Conservation (phyloP, 805 yeast genomes). For the Yarrowia deformans region DNA sequence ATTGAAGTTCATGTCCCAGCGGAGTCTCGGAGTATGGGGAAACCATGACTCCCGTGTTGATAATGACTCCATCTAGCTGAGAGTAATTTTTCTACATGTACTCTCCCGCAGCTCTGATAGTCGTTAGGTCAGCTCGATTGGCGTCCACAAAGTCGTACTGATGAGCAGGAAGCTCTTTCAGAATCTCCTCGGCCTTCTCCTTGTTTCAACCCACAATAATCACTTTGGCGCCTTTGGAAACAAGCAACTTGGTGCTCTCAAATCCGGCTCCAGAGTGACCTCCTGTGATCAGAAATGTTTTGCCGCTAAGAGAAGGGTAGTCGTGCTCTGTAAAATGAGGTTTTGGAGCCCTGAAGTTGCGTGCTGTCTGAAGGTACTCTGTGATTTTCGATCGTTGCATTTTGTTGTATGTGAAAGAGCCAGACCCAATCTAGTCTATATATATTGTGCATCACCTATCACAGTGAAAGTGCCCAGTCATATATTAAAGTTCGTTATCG, state of each 20-base stretch:
- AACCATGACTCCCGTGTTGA: constrained; percentile 57
- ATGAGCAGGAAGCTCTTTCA: not conserved
- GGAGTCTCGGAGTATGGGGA: constrained; percentile 52
- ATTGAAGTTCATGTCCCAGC: constrained; percentile 57
- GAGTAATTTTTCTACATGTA: not conserved
- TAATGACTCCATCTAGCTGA: constrained; percentile 46
- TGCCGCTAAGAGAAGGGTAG: not conserved
- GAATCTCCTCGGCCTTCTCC: not conserved
- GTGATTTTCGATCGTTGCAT: not conserved
- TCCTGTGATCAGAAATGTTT: not conserved
- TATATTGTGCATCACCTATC: too few relatives aligned
- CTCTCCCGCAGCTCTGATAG: not conserved
- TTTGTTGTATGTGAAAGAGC: too few relatives aligned
- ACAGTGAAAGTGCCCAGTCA: too few relatives aligned
- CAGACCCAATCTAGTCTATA: too few relatives aligned
- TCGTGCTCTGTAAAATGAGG: not conserved
- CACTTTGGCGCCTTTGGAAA: not conserved
- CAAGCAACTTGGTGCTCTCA: not conserved
- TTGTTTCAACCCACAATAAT: not conserved
- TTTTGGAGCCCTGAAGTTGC: not conserved
- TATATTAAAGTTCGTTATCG: too few relatives aligned
- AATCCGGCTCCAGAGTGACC: not conserved
- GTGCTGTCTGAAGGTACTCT: not conserved
- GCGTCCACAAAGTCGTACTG: not conserved
- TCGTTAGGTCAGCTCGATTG: not conserved